phyloP scores from a whole-genome alignment of 805 yeast genomes.

The Metschnikowia colocasiae region DNA sequence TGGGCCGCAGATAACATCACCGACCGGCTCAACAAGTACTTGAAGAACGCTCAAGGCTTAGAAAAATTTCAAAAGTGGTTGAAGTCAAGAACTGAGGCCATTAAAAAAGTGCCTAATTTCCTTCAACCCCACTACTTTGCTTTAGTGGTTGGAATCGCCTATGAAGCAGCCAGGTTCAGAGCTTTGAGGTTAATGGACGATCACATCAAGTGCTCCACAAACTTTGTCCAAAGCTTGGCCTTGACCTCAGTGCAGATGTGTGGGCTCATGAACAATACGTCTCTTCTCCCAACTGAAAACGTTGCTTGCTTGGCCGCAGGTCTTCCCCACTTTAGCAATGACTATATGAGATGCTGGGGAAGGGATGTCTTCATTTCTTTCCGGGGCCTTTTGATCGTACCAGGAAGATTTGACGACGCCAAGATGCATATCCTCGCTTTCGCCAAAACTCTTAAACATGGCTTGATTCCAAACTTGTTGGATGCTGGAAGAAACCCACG shows the following conservation, averaged over 20 bases:
- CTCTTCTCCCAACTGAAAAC: conserved; percentile 59
- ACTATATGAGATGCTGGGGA: conserved; percentile 98
- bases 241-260: conserved; percentile 85
- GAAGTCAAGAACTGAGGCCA: conserved; percentile 54
- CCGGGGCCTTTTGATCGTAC: conserved; percentile 73
- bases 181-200: conserved; percentile 56
- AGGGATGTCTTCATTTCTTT: conserved; percentile 89
- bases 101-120: conserved; percentile 69
- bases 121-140: conserved; percentile 86
- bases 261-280: conserved; percentile 68
- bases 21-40: conserved; percentile 56
- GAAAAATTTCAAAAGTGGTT: conserved; percentile 68
- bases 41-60: conserved; percentile 44
- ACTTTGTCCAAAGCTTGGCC: conserved; percentile 76
- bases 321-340: conserved; percentile 85
- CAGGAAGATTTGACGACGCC: conserved; percentile 79
- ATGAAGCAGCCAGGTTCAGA: conserved; percentile 71
- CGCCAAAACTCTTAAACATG: conserved; percentile 91
- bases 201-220: conserved; percentile 56
- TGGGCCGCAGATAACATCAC: conserved; percentile 87
- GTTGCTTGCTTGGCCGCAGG: conserved; percentile 92
- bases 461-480: conserved; percentile 85
- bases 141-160: conserved; percentile 73
- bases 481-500: conserved; percentile 94
- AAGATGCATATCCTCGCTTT: conserved; percentile 76